These are phyloP conservation scores for Magnusiomyces sp. DNA, from an alignment of 1,139 yeast genomes.

Conservation along the genomic window DNA sequence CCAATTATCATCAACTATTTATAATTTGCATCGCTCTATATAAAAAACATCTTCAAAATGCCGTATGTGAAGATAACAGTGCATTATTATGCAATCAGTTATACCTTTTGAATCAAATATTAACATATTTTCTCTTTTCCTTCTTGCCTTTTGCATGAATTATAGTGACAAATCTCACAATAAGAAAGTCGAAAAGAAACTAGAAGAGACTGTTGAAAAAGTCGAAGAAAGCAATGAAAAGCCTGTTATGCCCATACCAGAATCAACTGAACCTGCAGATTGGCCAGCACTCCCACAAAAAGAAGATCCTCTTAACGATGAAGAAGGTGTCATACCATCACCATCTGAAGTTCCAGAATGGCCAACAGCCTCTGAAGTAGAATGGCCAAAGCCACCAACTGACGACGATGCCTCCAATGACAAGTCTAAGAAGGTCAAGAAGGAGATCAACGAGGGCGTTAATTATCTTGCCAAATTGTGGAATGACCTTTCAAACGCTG, in stretches of 20 bases:
- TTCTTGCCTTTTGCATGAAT: too few species aligned
- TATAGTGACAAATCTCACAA: slow-evolving; percentile 1
- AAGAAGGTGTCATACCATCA: slow-evolving; percentile 5
- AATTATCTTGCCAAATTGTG: background rate
- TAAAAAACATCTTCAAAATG: background rate
- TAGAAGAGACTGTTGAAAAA: slow-evolving; percentile 11
- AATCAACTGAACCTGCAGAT: background rate
- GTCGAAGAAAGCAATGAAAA: slow-evolving; percentile 6
- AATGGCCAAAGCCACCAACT: background rate
- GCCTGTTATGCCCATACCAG: background rate
- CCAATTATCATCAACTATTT: background rate
- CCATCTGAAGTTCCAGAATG: background rate
- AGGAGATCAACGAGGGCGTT: background rate
- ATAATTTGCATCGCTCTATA: background rate
- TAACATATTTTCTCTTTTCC: too few species aligned
- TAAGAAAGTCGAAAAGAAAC: slow-evolving; percentile 1
- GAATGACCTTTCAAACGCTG: background rate
- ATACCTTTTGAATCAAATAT: too few species aligned
- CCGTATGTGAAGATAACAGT: background rate
- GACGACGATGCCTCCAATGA: background rate
- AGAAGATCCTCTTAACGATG: background rate
- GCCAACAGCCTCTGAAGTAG: slow-evolving; percentile 1
- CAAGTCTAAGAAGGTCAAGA: background rate
- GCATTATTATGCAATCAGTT: background rate
- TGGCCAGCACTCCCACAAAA: too few species aligned